Conservation (phyloP, 192 early-diverging fungal genomes). For the Coemansia sp. region DNA sequence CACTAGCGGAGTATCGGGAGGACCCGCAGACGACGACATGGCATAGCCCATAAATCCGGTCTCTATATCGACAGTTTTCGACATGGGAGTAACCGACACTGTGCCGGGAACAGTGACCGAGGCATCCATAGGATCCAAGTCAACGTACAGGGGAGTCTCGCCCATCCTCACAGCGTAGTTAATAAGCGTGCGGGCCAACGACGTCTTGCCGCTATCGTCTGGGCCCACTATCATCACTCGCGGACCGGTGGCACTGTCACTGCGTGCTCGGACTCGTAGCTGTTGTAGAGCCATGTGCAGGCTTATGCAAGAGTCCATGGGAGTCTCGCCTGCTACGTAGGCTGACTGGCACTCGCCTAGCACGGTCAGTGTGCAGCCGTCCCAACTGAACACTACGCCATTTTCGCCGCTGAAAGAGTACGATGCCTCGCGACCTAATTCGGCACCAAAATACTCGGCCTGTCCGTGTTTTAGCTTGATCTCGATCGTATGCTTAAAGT, state of each 20-base stretch:
- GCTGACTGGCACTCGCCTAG: constrained; percentile 73
- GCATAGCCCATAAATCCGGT: constrained; percentile 68
- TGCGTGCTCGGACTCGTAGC: constrained; percentile 54
- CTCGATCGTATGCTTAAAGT: constrained; percentile 62
- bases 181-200: constrained; percentile 80
- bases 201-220: constrained; percentile 91
- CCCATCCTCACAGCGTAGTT: constrained; percentile 84
- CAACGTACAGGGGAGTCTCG: constrained; percentile 77
- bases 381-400: constrained; percentile 89
- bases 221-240: constrained; percentile 90
- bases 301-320: constrained; percentile 90
- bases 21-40: constrained; percentile 64
- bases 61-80: constrained; percentile 82
- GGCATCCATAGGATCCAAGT: constrained; percentile 79
- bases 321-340: constrained; percentile 94
- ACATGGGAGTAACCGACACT: constrained; percentile 75
- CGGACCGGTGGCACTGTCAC: constrained; percentile 28
- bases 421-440: constrained; percentile 76
- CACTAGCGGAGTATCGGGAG: constrained; percentile 74
- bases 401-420: constrained; percentile 87
- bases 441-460: constrained; percentile 95
- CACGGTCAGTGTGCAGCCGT: constrained; percentile 76
- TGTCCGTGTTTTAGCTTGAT: constrained; percentile 70
- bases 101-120: constrained; percentile 87
- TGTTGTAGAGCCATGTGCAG: constrained; percentile 87